These are phyloP conservation scores for Diaporthe ilicicola DNA, from an alignment of 2,329 filamentous ascomycete genomes.

Conservation along the genomic window DNA sequence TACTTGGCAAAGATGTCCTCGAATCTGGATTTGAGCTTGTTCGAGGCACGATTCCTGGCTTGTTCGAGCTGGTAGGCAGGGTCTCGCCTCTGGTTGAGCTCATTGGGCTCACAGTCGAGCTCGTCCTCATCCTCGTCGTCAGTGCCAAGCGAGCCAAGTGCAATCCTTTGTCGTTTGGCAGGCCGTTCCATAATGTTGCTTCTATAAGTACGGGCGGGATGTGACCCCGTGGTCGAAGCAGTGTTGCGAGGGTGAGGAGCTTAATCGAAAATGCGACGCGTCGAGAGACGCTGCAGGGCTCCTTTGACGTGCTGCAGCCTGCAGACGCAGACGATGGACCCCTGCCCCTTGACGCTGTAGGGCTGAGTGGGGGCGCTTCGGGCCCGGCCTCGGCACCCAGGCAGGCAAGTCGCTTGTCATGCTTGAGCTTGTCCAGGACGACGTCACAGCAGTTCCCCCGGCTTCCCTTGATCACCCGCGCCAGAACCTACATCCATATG, in stretches of 20 bases:
- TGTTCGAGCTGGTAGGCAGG: conserved; percentile 66
- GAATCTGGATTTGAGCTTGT: conserved; percentile 81
- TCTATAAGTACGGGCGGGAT: neutral
- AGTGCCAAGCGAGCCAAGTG: conserved; percentile 48
- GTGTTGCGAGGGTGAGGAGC: neutral
- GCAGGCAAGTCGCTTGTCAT: neutral
- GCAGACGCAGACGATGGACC: neutral
- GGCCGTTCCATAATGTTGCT: conserved; percentile 62
- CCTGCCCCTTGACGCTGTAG: conserved; percentile 10
- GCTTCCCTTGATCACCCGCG: neutral
- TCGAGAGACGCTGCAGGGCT: conserved; percentile 8
- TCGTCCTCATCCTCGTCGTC: conserved; percentile 54
- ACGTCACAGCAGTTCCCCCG: neutral
- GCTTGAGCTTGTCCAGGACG: neutral
- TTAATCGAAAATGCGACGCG: conserved; percentile 15
- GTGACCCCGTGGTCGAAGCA: neutral
- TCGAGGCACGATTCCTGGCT: conserved; percentile 72
- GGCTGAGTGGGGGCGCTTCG: conserved; percentile 21
- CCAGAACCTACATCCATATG: neutral
- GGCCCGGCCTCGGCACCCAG: neutral
- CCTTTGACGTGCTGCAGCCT: neutral
- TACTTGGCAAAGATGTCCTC: conserved; percentile 93
- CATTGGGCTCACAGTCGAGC: conserved; percentile 55
- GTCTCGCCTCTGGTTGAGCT: conserved; percentile 57
- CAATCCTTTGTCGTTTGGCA: conserved; percentile 68